A percentile compares a stretch with the other conserved stretches of the same genome.
Conservation (phyloP, 371 early-diverging fungal species). For the Actinomortierella wolfii region DNA sequence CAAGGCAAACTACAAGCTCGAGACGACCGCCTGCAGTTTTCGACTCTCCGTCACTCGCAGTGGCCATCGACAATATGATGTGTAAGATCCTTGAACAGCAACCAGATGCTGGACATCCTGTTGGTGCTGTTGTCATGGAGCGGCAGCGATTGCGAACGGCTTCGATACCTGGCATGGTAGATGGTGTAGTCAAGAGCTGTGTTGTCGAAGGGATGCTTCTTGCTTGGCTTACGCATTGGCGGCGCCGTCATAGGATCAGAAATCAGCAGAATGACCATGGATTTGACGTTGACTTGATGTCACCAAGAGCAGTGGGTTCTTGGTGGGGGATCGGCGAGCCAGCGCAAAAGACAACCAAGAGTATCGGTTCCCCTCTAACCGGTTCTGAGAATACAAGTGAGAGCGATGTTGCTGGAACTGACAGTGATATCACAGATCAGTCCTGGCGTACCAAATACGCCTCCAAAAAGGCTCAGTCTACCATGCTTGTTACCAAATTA, state of each 20-base stretch:
- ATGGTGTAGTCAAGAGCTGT: constrained; percentile 54
- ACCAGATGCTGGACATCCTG: not conserved
- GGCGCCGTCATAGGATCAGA: not conserved
- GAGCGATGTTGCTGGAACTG: not conserved
- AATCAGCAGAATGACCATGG: not conserved
- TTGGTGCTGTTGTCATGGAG: constrained; percentile 51
- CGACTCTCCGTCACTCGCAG: constrained; percentile 13
- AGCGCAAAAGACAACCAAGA: not conserved
- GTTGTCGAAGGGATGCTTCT: constrained; percentile 59
- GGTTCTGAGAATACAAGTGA: not conserved
- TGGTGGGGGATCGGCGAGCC: constrained; percentile 35
- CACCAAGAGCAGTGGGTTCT: constrained; percentile 21
- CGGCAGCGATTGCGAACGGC: constrained; percentile 53
- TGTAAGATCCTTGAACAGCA: constrained; percentile 10
- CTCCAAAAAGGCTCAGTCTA: constrained; percentile 19
- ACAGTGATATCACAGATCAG: not conserved
- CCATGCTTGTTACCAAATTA: constrained; percentile 48
- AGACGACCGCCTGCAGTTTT: constrained; percentile 1
- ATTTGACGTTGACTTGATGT: constrained; percentile 20
- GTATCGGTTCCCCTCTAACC: no score
- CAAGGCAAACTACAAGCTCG: not conserved
- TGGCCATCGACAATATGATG: constrained; percentile 25
- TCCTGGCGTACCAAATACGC: not conserved
- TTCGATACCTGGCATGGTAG: constrained; percentile 48
- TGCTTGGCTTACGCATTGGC: constrained; percentile 24